A percentile compares a stretch with the other conserved stretches of the same genome.
Conservation (phyloP, 495 filamentous ascomycete species). For the Neurospora sp. region DNA sequence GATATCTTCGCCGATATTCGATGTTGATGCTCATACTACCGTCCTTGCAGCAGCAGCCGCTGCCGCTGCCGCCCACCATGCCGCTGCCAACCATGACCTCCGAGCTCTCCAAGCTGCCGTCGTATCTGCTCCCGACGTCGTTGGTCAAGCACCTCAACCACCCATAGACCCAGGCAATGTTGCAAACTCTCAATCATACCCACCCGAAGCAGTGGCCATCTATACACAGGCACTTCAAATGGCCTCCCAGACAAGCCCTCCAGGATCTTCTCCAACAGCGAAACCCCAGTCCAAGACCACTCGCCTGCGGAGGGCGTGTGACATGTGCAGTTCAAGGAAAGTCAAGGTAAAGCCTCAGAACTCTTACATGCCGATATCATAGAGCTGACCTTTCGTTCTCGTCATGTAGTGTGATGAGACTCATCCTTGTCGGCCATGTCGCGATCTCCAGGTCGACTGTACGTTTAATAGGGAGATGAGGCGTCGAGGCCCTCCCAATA, state of each 20-base stretch:
- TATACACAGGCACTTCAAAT: constrained; percentile 10
- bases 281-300: constrained; percentile 24
- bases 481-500: constrained; percentile 75
- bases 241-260: constrained; percentile 9
- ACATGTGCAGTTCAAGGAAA: constrained; percentile 76
- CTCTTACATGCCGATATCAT: neutral
- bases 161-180: constrained; percentile 4
- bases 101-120: constrained; percentile 36
- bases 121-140: constrained; percentile 15
- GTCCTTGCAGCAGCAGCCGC: constrained; percentile 3
- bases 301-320: constrained; percentile 69
- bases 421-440: constrained; percentile 72
- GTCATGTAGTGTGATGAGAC: constrained; percentile 62
- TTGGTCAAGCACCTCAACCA: constrained; percentile 2
- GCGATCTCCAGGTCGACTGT: constrained; percentile 70
- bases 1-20: neutral
- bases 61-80: constrained; percentile 15
- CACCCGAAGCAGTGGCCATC: constrained; percentile 3
- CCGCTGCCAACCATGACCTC: constrained; percentile 25
- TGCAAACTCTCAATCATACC: neutral
- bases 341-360: constrained; percentile 54
- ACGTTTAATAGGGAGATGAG: constrained; percentile 71
- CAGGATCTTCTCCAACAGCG: constrained; percentile 18
- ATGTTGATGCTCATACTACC: neutral
- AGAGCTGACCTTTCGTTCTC: neutral